phyloP scores from a whole-genome alignment of 2,329 filamentous ascomycete genomes.

The Didymosphaeria variabile region DNA sequence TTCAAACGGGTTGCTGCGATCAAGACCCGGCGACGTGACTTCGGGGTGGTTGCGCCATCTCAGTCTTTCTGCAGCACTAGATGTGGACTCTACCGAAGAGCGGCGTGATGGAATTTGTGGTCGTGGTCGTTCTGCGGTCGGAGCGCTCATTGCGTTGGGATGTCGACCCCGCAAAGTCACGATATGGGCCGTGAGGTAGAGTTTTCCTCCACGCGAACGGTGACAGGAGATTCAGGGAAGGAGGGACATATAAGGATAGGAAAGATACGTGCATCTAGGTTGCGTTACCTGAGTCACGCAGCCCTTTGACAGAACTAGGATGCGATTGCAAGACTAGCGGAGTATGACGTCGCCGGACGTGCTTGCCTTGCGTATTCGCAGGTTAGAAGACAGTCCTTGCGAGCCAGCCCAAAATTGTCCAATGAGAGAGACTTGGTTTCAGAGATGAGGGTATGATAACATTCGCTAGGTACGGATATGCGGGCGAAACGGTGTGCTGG shows the following conservation, averaged over 20 bases:
- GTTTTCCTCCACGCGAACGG: background rate
- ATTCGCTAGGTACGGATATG: slow-evolving; percentile 3
- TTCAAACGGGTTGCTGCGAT: slow-evolving; percentile 34
- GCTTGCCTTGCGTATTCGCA: background rate
- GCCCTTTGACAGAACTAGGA: background rate
- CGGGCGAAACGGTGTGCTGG: slow-evolving; percentile 5
- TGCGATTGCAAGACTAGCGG: background rate
- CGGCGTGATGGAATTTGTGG: background rate
- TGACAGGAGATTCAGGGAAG: background rate
- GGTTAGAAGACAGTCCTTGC: background rate
- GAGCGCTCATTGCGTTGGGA: background rate
- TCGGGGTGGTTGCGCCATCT: slow-evolving; percentile 37
- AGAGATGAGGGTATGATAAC: background rate
- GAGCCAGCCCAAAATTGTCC: no score
- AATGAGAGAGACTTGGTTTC: background rate
- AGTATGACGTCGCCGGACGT: slow-evolving; percentile 6
- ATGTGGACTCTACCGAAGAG: slow-evolving; percentile 23
- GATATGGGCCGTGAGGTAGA: background rate
- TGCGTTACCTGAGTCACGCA: background rate
- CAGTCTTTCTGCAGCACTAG: slow-evolving; percentile 32
- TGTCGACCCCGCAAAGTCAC: background rate
- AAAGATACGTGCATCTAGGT: background rate
- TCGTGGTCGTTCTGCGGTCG: background rate
- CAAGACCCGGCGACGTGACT: slow-evolving; percentile 27
- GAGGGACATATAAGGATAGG: background rate